Base-by-base conservation (phyloP, 345 rosid species). In the Heritiera littoralis region DNA sequence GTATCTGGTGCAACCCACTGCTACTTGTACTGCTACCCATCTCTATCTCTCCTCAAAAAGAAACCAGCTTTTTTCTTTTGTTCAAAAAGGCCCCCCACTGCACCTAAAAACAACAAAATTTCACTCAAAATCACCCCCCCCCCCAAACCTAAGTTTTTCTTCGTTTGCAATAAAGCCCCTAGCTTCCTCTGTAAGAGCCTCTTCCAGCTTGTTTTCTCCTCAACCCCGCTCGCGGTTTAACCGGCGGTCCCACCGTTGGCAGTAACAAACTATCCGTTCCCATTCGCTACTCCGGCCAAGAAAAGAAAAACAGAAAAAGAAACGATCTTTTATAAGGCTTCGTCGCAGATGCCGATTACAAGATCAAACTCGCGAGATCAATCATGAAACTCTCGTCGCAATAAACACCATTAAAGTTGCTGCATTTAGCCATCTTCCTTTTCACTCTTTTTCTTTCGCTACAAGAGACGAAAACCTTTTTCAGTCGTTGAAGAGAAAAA, bases 161-260 rank as follows among this genome's bases (percentile, higher is more conserved):
- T 38, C 10, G 76, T 68, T 40, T 64, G 51, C 41, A 69, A 8
- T 5, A 61, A 43, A 45, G 55, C 46, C 18, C 82, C 98, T 95
- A 95, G 80, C 99, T 93, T 79, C 95, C 99, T 84, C 99, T 85
- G 81, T 95, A 95, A 15, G 98, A 93, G 73, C 99, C 98, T 92
- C 99, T 86, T 38, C 99, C 99, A 9, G 99, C 99, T 84, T 95
- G 99, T 66, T 95, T 90, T 72, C 94, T 92, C 88, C 97, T 83
- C 74, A 95, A 87, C 75, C 94, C 98, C 15, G 97, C 94, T 74
- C 94, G 86, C 76, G 90, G 91, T 79, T 93, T 93, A 86, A 92
- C 87, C 76, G 95, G 93, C 72, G 94, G 99, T 78, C 96, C 97
- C 81, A 89, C 92, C 77, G 94, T 92, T 63, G 87, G 90, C 87